A percentile compares a stretch with the other conserved stretches of the same genome.
phyloP scores from a whole-genome alignment of 164 flowering plant genomes.

The Santalum album region DNA sequence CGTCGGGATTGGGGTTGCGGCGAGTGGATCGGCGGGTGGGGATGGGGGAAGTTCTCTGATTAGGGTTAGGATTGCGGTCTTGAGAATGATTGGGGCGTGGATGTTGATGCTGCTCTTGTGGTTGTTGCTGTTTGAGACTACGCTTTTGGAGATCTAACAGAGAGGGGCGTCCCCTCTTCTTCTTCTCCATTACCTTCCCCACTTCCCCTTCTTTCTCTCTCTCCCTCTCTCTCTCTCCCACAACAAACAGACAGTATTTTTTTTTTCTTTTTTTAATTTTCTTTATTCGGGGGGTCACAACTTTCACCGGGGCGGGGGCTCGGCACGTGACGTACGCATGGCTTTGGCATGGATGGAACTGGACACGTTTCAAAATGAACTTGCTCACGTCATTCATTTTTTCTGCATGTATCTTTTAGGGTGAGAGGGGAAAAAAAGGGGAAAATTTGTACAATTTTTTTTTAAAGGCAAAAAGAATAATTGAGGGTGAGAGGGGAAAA shows the following conservation, averaged over 20 bases:
- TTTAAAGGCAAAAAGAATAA: too few relatives aligned
- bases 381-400: too few relatives aligned
- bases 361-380: too few relatives aligned
- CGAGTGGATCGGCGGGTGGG: slow-evolving; percentile 37
- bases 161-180: slow-evolving; percentile 50
- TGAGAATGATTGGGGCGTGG: neutral
- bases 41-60: slow-evolving; percentile 15
- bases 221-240: slow-evolving; percentile 10
- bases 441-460: too few relatives aligned
- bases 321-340: neutral
- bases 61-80: slow-evolving; percentile 23
- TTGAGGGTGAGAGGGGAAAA: too few relatives aligned
- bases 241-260: slow-evolving; percentile 14
- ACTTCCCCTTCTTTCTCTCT: slow-evolving; percentile 11
- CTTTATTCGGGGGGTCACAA: neutral
- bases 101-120: slow-evolving; percentile 7
- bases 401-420: too few relatives aligned
- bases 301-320: neutral
- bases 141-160: slow-evolving; percentile 46
- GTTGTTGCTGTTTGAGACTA: slow-evolving; percentile 18
- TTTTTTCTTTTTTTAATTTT: slow-evolving; percentile 10
- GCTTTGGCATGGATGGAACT: neutral
- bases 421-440: too few relatives aligned
- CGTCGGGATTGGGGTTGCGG: slow-evolving; percentile 23
- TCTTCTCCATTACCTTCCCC: slow-evolving; percentile 34